Base-by-base conservation (phyloP, 163 green algal species). In the Chlamydomonas reinhardtii region DNA sequence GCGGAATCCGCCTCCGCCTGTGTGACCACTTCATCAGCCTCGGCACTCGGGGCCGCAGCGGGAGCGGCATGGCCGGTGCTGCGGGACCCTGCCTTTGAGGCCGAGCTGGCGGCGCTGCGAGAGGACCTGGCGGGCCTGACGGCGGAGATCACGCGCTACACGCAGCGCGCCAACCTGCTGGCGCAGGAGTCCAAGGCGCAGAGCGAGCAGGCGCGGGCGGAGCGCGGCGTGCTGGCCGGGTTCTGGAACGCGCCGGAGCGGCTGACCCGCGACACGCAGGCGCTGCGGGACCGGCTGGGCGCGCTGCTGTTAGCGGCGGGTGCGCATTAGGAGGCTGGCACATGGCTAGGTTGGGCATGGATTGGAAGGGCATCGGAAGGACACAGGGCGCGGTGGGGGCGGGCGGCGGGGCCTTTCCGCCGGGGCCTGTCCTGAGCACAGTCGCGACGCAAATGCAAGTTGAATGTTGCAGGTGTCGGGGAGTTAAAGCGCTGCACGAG, bases 231-330 rank as follows among this genome's bases (percentile, higher is more conserved):
- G 82, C 39, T 87, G 71, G 59, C 61, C 5, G 24, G 29, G 2
- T 87, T 87, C 62, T 87, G 82, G 82, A 74, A 70, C 25, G 54
- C 61, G 61, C 82, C 82, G 27, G 82, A 82, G 61, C 54, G 66
- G 61, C 82, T 87, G 37, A 29, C 71, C 37, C 16, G 24, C 11
- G 61, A 82, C 34, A 62, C 74, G n/a, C 72, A 81, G 72, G 56
- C 12, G n/a, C 72, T 87, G 59, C 37, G 72, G 61, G 72, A 82
- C 16, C 19, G 82, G 29, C 82, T 87, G 70, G 61, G 37, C 3
- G 82, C 72, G n/a, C 39, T 87, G 82, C 59, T 81, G 19, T 14
- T 56, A 14, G 48, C 48, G 48, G 48, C 48, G 9, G 48, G 48
- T 9, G 48, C 48, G 48, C 48, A 56, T 14, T 56, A 17, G 9